These are phyloP conservation scores for Lichtheimia ramosa DNA, from an alignment of 371 early-diverging fungal genomes.

Conservation along the genomic window DNA sequence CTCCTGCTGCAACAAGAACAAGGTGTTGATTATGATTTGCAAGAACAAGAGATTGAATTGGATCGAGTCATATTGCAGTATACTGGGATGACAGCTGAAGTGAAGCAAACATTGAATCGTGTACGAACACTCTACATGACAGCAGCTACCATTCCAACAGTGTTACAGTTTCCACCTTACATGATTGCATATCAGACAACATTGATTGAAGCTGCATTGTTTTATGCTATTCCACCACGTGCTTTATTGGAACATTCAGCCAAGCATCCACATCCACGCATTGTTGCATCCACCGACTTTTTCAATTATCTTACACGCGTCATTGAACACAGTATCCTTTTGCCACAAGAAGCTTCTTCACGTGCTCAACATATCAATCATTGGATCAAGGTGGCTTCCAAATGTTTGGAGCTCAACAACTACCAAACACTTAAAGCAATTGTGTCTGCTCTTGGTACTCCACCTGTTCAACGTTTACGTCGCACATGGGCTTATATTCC, in stretches of 20 bases:
- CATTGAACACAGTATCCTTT: conserved; percentile 72
- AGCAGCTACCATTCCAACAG: conserved; percentile 59
- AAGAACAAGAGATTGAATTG: conserved; percentile 26
- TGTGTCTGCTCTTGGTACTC: conserved; percentile 69
- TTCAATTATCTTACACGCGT: conserved; percentile 81
- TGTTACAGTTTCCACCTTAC: conserved; percentile 66
- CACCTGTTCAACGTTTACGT: conserved; percentile 75
- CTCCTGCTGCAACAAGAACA: conserved; percentile 2
- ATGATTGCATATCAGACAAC: conserved; percentile 76
- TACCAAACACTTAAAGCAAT: conserved; percentile 79
- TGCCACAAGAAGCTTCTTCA: conserved; percentile 58
- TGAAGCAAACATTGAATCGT: conserved; percentile 52
- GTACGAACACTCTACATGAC: conserved; percentile 59
- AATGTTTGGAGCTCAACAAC: conserved; percentile 66
- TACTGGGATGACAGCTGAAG: conserved; percentile 40
- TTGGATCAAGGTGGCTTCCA: conserved; percentile 78
- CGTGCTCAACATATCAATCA: conserved; percentile 67
- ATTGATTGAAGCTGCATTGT: conserved; percentile 71
- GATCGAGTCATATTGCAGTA: conserved; percentile 50
- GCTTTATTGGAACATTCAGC: conserved; percentile 71
- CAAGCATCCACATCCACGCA: conserved; percentile 63
- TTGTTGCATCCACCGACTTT: conserved; percentile 77
- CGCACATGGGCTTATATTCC: conserved; percentile 77
- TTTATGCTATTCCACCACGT: conserved; percentile 63
- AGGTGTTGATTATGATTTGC: conserved; percentile 14